Base-by-base conservation (phyloP, 176 grass and related monocot genomes). In the Musa beccarii region DNA sequence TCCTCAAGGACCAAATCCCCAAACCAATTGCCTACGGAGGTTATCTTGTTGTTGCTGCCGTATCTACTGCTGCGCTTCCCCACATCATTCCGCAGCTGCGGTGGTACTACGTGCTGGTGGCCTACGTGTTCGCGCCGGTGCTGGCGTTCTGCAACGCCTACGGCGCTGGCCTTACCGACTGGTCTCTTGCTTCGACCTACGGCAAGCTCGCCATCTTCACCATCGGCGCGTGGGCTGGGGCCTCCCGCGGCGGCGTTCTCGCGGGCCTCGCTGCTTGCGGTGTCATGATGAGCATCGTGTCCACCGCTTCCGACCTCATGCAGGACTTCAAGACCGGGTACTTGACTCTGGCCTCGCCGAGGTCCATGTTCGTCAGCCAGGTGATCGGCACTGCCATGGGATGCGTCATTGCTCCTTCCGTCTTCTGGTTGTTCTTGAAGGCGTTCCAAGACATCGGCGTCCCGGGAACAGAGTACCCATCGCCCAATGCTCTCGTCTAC, bases 131-230 rank as follows among this genome's bases (percentile, higher is more conserved):
- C 67, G 88, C 86, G 22, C 92, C 88, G 9, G 79, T 87, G 10
- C 81, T 96, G 63, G 86, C 92, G 74, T 91, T 96, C 88, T 89
- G 86, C 84, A 96, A 91, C 73, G 92, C 92, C 50, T 91, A 91
- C 79, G 88, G 86, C 76, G 88, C 83, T 25, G 92, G 92, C 53
- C 76, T 96, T 59, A 81, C 86, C 13, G 84, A 96, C 64, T 89
- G 86, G 84, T 91, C 87, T 84, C 79, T 91, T 52, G 87, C 89
- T n/a, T 81, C 82, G 28, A 89, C 85, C 63, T 85, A 91, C 43
- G 83, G 85, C 75, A 91, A 91, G 77, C 84, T 96, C 26, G 82
- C 86, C 22, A 92, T 92, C 59, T 85, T 92, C 64, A 81, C 85
- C 19, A 87, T 96, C 57, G 89, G 83, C 50, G 81, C 86, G 74